These are phyloP conservation scores for Saksenaea vasiformis DNA, from an alignment of 371 early-diverging fungal species.

Conservation along the genomic window DNA sequence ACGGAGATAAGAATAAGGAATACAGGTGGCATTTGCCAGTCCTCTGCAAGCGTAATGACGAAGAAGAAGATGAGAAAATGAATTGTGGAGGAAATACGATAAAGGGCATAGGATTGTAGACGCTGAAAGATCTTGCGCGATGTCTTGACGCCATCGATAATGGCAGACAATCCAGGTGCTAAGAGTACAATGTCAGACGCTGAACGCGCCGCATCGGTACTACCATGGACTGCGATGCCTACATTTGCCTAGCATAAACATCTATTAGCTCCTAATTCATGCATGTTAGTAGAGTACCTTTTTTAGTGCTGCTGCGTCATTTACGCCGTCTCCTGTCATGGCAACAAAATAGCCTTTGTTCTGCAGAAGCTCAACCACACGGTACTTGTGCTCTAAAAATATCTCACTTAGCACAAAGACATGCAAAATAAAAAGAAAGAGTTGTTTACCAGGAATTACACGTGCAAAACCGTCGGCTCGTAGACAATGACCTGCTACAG, in stretches of 20 bases:
- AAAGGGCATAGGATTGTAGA: conserved; percentile 87
- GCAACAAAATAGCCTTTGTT: conserved; percentile 74
- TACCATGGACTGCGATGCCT: conserved; percentile 85
- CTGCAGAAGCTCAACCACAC: conserved; percentile 78
- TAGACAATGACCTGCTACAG: conserved; percentile 58
- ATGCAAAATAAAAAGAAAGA: neutral
- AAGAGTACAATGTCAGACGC: conserved; percentile 93
- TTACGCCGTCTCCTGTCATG: conserved; percentile 91
- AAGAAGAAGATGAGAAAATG: conserved; percentile 94
- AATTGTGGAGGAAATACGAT: conserved; percentile 90
- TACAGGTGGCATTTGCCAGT: conserved; percentile 82
- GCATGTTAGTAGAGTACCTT: conserved; percentile 29
- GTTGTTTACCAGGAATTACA: conserved; percentile 52
- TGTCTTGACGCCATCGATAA: conserved; percentile 82
- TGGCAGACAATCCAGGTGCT: conserved; percentile 86
- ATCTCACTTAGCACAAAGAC: neutral
- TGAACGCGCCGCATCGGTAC: conserved; percentile 91
- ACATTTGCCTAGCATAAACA: conserved; percentile 63
- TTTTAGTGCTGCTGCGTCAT: conserved; percentile 88
- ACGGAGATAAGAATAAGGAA: conserved; percentile 87
- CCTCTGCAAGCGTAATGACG: conserved; percentile 77
- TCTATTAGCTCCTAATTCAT: neutral
- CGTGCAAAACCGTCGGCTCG: conserved; percentile 83
- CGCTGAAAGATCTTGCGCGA: conserved; percentile 92
- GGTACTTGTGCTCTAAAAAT: conserved; percentile 70